Percentiles rank a stretch among this genome's conserved stretches.
These are phyloP conservation scores for Sanguinoderma infundibulare DNA, from an alignment of 1,284 basidiomycete genomes.

Conservation along the genomic window DNA sequence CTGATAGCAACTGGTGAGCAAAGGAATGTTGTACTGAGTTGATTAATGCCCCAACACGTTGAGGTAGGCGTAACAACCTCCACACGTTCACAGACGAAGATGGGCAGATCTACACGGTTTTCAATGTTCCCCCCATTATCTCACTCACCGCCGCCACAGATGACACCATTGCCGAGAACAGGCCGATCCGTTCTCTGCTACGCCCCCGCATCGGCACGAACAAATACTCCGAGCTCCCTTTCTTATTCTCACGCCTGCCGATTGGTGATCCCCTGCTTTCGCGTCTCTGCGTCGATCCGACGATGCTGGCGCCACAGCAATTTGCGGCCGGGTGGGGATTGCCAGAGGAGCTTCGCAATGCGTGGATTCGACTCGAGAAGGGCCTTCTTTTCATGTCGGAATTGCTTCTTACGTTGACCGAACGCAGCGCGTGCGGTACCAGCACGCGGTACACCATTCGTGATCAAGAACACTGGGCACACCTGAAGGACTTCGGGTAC, in stretches of 20 bases:
- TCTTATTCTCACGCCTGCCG: not conserved
- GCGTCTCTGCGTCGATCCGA: not conserved
- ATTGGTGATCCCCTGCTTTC: not conserved
- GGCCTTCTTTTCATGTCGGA: not conserved
- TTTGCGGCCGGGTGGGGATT: not conserved
- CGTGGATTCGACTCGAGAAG: not conserved
- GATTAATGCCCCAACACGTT: not conserved
- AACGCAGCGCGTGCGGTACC: not conserved
- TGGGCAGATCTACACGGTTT: not conserved
- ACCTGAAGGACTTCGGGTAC: not conserved
- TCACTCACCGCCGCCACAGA: not conserved
- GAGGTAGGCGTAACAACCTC: not conserved
- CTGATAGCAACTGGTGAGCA: not conserved
- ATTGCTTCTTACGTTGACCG: not conserved
- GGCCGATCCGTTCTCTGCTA: not conserved
- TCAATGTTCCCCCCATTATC: not conserved
- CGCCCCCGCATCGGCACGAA: not conserved
- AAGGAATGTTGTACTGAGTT: not conserved
- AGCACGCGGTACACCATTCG: not conserved
- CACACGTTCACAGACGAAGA: not conserved
- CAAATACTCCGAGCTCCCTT: not conserved
- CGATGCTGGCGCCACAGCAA: not conserved
- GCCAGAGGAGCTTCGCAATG: not conserved
- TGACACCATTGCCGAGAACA: no score
- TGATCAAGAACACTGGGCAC: not conserved